A percentile compares a stretch with the other conserved stretches of the same genome.
Conservation (phyloP, 2,329 filamentous ascomycete species). For the Calycina herbarum region DNA sequence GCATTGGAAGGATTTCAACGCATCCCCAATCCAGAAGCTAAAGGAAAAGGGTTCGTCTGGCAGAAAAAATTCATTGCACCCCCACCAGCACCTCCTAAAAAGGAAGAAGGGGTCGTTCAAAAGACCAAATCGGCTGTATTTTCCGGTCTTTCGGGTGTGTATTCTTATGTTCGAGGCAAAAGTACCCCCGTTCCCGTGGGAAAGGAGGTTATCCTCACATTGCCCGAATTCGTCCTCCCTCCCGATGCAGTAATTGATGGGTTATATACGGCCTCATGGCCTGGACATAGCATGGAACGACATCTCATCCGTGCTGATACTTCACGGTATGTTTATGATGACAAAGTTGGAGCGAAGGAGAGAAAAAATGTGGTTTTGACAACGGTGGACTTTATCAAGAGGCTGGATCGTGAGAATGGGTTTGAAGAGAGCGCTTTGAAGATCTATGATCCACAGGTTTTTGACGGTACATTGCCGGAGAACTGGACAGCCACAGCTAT, state of each 20-base stretch:
- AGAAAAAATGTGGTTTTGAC: conserved; percentile 7
- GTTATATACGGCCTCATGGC: conserved; percentile 5
- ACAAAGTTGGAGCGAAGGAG: neutral
- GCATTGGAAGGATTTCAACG: conserved; percentile 8
- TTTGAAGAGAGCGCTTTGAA: conserved; percentile 9
- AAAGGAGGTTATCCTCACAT: too few relatives aligned
- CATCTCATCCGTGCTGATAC: conserved; percentile 13
- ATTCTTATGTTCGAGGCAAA: too few relatives aligned
- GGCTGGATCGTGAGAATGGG: conserved; percentile 12
- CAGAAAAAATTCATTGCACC: conserved; percentile 8
- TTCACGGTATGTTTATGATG: conserved; percentile 9
- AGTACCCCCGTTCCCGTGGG: too few relatives aligned
- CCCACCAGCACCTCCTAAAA: neutral
- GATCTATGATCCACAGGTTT: neutral
- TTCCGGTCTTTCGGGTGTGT: too few relatives aligned
- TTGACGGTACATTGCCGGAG: too few relatives aligned
- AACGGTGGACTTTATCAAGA: conserved; percentile 10
- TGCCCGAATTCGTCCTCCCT: too few relatives aligned
- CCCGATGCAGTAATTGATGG: neutral
- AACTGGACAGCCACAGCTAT: too few relatives aligned
- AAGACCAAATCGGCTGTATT: conserved; percentile 1
- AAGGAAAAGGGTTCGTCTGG: conserved; percentile 5
- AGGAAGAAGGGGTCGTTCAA: conserved; percentile 5
- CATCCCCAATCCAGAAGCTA: conserved; percentile 1
- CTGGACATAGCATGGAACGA: conserved; percentile 11